Base-by-base conservation (phyloP, 192 early-diverging fungal genomes). In the Helicostylum pulchrum region DNA sequence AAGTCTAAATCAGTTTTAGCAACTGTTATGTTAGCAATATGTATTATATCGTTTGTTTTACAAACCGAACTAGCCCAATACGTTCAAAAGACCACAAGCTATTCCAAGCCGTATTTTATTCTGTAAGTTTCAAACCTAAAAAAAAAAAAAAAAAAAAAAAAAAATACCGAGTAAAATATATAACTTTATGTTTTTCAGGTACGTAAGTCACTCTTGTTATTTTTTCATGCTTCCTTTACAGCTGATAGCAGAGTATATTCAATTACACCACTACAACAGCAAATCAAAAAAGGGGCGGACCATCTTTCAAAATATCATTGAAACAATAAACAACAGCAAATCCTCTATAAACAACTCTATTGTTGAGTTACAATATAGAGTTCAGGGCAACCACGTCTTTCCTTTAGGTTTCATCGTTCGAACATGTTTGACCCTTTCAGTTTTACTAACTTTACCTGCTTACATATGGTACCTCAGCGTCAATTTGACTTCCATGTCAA, bases 401-500 rank as follows among this genome's bases (percentile, higher is more conserved):
- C 12, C 46, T 31, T 11, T 44, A 10, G 0, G 52, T 32, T 54
- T 50, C 46, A 4, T 26, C 6, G 0, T 61, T 17, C 23, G 11
- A 14, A 39, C 21, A 49, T 30, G 39, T n/a, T 6, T 57, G 19
- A 49, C 64, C 4, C 77, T 91, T 31, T 79, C 88, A 0, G 65
- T 77, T 6, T 54, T 88, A 17, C 76, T 91, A 56, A 90, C 87
- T 61, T 59, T 86, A 10, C 81, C 84, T 31, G 80, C 90, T 15
- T 91, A 92, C 64, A 71, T 87, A 44, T 94, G 92, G 92, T 94
- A 94, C 56, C 71, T 85, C 47, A 84, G 88, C 10, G 83, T 91
- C 31, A 81, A 80, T 7, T 72, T 89, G 44, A 88, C 83, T 6
- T 80, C 87, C 34, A 92, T 90, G 85, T 83, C 88, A 19, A 91